Evolutionary conservation across 495 filamentous ascomycete genomes (phyloP), one percentile per base, ranked within the genome.

Genomic region (Aspergillus coremiiformis): DNA sequence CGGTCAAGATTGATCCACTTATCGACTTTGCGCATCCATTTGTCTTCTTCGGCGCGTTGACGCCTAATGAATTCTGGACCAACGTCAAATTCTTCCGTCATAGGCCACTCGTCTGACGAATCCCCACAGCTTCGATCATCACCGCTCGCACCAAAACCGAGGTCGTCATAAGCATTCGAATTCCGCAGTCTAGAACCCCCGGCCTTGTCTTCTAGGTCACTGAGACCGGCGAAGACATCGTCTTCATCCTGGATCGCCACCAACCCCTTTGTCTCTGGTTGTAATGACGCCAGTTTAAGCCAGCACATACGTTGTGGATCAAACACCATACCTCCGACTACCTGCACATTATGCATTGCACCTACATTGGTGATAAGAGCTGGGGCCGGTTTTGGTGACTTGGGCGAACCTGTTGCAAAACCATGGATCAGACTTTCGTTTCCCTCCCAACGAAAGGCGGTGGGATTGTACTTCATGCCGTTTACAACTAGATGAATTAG

Each of bases 61-160:
- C 89, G 78, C 55, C 83, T 79, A 44, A 97, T 84, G 63, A 96
- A 98, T 68, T 90, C 88, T 5, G 94, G 94, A 1, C 93, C 93
- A 42, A 98, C 87, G 66, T 98, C 93, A 63, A 97, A 98, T 66
- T 97, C 93, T 67, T 98, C 93, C 11, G 89, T 90, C 22, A 94
- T 87, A 24, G 89, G 78, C 79, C 85, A 88, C 59, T 90, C 85
- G 52, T 90, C 85, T 4, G 71, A 74, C 7, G 70, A 70, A 39
- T 71, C 70, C 33, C 69, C 73, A 37, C 62, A 66, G 54, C 73
- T 75, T 48, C 80, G 78, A 50, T 85, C 70, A 51, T 83, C 81
- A 10, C 76, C 76, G 49, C 68, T 65, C 21, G 60, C 59, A 35
- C 57, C 55, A 47, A 57, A 52, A 57, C 69, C 65, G 51, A 63